phyloP scores from a whole-genome alignment of 2,329 filamentous ascomycete genomes.

The Penicillium sp. region DNA sequence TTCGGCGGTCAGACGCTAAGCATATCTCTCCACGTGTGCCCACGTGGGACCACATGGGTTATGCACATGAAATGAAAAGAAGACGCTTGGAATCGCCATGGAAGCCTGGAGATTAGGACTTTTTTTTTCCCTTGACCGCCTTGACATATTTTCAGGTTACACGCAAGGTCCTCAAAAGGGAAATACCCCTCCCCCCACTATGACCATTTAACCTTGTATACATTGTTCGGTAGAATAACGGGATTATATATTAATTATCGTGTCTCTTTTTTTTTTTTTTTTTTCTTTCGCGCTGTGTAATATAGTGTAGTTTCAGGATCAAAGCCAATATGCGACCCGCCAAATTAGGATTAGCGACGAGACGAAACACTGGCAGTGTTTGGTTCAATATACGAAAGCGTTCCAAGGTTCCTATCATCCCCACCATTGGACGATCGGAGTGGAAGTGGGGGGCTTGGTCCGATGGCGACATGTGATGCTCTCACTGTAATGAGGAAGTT shows the following conservation, averaged over 20 bases:
- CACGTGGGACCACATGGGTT: constrained; percentile 38
- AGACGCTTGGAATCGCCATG: constrained; percentile 30
- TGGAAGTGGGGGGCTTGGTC: background rate
- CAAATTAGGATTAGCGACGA: background rate
- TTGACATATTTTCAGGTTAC: background rate
- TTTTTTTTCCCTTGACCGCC: background rate
- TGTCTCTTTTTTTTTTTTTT: too few species aligned
- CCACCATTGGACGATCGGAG: constrained; percentile 9
- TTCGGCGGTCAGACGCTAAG: constrained; percentile 18
- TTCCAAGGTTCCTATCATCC: background rate
- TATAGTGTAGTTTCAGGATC: constrained; percentile 4
- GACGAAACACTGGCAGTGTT: background rate
- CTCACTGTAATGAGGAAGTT: background rate
- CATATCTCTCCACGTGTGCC: constrained; percentile 36
- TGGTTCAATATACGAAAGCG: background rate
- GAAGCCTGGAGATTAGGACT: constrained; percentile 17
- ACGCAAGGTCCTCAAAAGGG: background rate
- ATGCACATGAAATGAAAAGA: constrained; percentile 25
- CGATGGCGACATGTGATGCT: constrained; percentile 1
- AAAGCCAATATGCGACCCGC: background rate
- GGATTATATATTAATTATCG: background rate
- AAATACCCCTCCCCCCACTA: constrained; percentile 7
- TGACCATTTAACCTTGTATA: background rate
- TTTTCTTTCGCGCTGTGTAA: background rate
- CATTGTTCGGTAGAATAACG: background rate